These are phyloP conservation scores for Sporothrix euskadiensis DNA, from an alignment of 2,329 filamentous ascomycete species.

Conservation along the genomic window DNA sequence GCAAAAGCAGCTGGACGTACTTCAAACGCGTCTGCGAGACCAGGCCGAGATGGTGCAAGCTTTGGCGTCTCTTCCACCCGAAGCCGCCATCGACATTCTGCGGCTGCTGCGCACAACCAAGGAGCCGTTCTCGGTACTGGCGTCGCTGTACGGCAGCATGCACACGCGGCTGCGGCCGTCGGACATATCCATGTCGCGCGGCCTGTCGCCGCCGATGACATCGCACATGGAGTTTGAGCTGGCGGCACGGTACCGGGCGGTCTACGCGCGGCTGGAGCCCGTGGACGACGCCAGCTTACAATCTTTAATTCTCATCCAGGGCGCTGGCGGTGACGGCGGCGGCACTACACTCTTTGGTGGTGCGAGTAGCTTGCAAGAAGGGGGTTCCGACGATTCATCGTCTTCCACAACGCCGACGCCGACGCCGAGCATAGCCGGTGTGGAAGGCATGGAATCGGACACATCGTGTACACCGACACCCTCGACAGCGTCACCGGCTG, in stretches of 20 bases:
- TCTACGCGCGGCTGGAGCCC: not conserved
- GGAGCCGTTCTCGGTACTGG: constrained; percentile 3
- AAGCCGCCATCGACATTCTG: not conserved
- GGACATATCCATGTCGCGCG: not conserved
- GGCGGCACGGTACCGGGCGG: not conserved
- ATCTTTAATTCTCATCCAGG: not conserved
- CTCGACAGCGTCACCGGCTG: not conserved
- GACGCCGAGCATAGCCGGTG: not conserved
- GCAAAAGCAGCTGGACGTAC: not conserved
- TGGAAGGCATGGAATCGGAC: not conserved
- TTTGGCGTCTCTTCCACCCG: not conserved
- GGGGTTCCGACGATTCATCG: not conserved
- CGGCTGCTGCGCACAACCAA: constrained; percentile 9
- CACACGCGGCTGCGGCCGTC: constrained; percentile 7
- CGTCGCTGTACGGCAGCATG: constrained; percentile 4
- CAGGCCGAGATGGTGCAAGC: constrained; percentile 6
- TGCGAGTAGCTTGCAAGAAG: not conserved
- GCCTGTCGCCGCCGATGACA: not conserved
- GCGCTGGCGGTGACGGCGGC: not conserved
- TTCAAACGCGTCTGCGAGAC: not conserved
- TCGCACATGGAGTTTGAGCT: constrained; percentile 6
- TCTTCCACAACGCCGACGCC: not conserved
- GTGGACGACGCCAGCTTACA: not conserved
- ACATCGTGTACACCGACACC: not conserved
- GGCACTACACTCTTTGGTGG: not conserved